phyloP scores from a whole-genome alignment of 2,329 filamentous ascomycete species.

The Monosporascus sp. region DNA sequence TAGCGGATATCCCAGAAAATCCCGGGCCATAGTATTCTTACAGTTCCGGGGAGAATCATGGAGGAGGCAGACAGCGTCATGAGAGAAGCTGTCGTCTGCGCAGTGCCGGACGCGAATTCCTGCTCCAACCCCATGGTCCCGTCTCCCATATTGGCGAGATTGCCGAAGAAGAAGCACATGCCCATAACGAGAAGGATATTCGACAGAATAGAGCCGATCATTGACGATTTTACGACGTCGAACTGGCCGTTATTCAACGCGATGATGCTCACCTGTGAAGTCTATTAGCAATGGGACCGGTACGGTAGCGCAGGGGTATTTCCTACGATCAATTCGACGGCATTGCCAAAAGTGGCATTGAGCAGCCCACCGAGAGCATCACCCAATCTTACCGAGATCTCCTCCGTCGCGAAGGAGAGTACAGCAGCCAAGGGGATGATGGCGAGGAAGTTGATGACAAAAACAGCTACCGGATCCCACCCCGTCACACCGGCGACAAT shows the following conservation, averaged over 20 bases:
- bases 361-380: constrained; percentile 69
- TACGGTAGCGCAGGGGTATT: constrained; percentile 7
- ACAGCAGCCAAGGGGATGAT: constrained; percentile 72
- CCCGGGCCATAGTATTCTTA: constrained; percentile 26
- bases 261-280: constrained; percentile 75
- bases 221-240: constrained; percentile 93
- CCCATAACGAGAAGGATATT: constrained; percentile 85
- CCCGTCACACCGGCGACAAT: constrained; percentile 59
- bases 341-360: constrained; percentile 76
- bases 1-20: not conserved
- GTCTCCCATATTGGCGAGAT: constrained; percentile 56
- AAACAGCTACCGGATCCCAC: constrained; percentile 64
- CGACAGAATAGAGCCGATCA: constrained; percentile 92
- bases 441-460: constrained; percentile 74
- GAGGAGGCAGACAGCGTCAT: constrained; percentile 74
- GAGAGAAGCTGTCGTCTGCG: constrained; percentile 69
- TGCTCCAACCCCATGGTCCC: constrained; percentile 61
- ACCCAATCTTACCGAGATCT: constrained; percentile 66
- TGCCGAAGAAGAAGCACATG: constrained; percentile 75
- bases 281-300: constrained; percentile 9
- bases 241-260: constrained; percentile 82
- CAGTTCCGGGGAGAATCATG: constrained; percentile 71
- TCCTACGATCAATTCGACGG: constrained; percentile 70
- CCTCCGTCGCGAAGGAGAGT: constrained; percentile 72
- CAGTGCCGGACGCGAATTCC: constrained; percentile 68